Evolutionary conservation across 2,329 filamentous ascomycete species (phyloP).

Genomic region (Ascochyta fabae): DNA sequence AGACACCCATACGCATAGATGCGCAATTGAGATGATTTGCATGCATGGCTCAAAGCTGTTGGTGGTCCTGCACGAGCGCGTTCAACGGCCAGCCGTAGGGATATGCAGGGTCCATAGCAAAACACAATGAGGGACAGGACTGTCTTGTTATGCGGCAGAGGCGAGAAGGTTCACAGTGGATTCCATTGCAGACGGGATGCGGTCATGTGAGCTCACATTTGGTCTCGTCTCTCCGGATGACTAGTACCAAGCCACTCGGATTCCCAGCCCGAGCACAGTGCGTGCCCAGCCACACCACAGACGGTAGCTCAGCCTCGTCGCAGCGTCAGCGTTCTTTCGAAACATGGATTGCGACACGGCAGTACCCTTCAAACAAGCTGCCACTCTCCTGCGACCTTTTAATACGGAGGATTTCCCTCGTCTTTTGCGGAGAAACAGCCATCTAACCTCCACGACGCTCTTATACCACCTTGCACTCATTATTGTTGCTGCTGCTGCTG

Average conservation of each 20-base stretch:
- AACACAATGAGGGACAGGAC: background rate
- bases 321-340: constrained; percentile 33
- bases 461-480: no score
- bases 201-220: no score
- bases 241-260: no score
- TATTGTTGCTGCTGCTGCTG: background rate
- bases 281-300: no score
- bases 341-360: constrained; percentile 29
- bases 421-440: background rate
- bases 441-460: background rate
- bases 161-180: no score
- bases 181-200: no score
- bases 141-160: background rate
- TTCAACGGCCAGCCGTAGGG: constrained; percentile 20
- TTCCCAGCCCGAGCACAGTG: no score
- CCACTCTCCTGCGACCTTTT: constrained; percentile 13
- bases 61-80: constrained; percentile 6
- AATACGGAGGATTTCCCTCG: no score
- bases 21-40: background rate
- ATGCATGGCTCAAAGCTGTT: background rate
- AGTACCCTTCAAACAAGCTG: constrained; percentile 28
- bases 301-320: constrained; percentile 22
- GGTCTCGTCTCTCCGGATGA: no score
- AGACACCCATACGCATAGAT: background rate
- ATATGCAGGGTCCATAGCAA: constrained; percentile 33